phyloP scores from a whole-genome alignment of 192 early-diverging fungal species.

The Dispira simplex region DNA sequence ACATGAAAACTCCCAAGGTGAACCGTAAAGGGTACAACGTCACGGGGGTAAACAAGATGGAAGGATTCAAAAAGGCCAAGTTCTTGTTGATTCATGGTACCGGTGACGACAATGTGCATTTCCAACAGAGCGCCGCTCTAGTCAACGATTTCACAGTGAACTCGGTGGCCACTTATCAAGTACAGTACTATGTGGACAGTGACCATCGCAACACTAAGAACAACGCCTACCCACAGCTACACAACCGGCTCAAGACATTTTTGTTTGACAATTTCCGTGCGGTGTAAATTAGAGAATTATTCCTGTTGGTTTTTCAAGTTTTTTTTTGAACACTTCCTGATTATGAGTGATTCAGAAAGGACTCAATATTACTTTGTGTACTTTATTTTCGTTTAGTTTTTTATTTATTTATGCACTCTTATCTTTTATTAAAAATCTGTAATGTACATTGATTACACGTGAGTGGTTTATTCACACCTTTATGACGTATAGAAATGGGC shows the following conservation, averaged over 20 bases:
- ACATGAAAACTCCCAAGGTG: conserved; percentile 74
- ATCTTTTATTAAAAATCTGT: conserved; percentile 10
- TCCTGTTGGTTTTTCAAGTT: not conserved
- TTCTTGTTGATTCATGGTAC: conserved; percentile 86
- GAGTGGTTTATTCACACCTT: not conserved
- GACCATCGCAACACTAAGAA: conserved; percentile 75
- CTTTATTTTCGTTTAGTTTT: conserved; percentile 11
- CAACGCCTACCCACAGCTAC: conserved; percentile 57
- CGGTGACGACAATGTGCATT: conserved; percentile 84
- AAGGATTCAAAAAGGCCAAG: conserved; percentile 57
- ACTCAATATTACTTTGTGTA: not conserved
- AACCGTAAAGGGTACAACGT: conserved; percentile 67
- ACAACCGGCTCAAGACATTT: conserved; percentile 35
- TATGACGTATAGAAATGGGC: not conserved
- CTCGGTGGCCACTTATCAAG: conserved; percentile 58
- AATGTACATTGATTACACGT: conserved; percentile 11
- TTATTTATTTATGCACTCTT: not conserved
- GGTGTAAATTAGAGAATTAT: not conserved
- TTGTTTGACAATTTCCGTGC: conserved; percentile 20
- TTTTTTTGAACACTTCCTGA: not conserved
- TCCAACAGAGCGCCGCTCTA: conserved; percentile 75
- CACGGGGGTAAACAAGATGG: conserved; percentile 63
- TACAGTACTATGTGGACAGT: conserved; percentile 81
- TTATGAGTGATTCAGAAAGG: not conserved
- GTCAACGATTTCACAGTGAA: conserved; percentile 59